Conservation (phyloP, 176 grass and related monocot species). For the Cenchrus purpureus region DNA sequence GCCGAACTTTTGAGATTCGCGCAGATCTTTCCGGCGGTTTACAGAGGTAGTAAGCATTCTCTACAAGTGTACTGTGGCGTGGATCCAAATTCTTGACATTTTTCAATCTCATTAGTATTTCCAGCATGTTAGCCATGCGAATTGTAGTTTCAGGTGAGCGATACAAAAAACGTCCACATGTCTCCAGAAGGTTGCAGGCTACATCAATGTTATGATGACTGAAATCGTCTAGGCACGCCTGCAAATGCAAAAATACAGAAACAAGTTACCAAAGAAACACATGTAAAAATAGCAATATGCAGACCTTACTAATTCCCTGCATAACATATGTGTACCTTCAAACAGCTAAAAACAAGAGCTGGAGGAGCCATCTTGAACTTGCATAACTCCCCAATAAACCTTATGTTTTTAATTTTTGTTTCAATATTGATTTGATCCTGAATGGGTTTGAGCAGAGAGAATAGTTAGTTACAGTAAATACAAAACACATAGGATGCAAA, state of each 20-base stretch:
- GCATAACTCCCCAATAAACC: slow-evolving; percentile 97
- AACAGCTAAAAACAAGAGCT: slow-evolving; percentile 85
- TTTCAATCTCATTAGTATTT: slow-evolving; percentile 98
- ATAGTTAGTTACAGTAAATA: slow-evolving; percentile 46
- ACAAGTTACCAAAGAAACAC: slow-evolving; percentile 23
- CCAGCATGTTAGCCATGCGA: slow-evolving; percentile 96
- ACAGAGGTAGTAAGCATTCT: slow-evolving; percentile 99
- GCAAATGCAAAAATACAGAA: slow-evolving; percentile 45
- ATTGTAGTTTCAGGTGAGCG: slow-evolving; percentile 96
- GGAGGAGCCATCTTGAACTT: slow-evolving; percentile 97
- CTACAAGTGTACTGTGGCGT: slow-evolving; percentile 94
- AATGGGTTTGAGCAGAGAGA: slow-evolving; percentile 51
- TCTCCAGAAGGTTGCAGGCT: slow-evolving; percentile 96
- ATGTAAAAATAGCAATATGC: slow-evolving; percentile 5
- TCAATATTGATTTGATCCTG: slow-evolving; percentile 99
- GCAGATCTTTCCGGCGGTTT: slow-evolving; percentile 97
- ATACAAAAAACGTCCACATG: slow-evolving; percentile 92
- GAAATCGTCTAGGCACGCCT: slow-evolving; percentile 98
- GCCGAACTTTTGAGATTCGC: slow-evolving; percentile 84
- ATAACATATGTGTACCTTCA: slow-evolving; percentile 72
- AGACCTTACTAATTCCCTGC: slow-evolving; percentile 9
- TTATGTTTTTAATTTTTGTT: slow-evolving; percentile 99
- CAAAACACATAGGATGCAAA: slow-evolving; percentile 10
- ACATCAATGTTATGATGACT: slow-evolving; percentile 99
- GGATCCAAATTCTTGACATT: slow-evolving; percentile 99